A percentile compares a stretch with the other conserved stretches of the same genome.
These are phyloP conservation scores for Filobasidium wieringae DNA, from an alignment of 768 basidiomycete species.

Conservation along the genomic window DNA sequence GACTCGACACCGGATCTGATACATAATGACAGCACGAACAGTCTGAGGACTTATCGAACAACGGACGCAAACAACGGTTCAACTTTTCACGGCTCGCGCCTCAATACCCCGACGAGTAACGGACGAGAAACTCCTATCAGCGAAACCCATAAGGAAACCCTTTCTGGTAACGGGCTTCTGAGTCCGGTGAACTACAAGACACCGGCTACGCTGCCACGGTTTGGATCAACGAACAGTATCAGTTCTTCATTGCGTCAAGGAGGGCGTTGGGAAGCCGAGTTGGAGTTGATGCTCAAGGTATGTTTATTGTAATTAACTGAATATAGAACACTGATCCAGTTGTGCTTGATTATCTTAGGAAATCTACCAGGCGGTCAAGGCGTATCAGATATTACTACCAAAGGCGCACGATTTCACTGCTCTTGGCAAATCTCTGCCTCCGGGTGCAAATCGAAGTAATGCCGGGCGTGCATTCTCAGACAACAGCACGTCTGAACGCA, in stretches of 20 bases:
- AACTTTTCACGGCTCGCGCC: too few species aligned
- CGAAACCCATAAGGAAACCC: too few species aligned
- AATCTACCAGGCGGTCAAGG: conserved; percentile 85
- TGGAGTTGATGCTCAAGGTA: conserved; percentile 78
- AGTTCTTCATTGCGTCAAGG: too few species aligned
- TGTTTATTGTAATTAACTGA: conserved; percentile 10
- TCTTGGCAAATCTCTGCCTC: conserved; percentile 16
- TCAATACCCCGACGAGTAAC: too few species aligned
- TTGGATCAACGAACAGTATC: too few species aligned
- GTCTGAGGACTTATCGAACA: too few species aligned
- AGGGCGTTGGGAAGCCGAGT: conserved; percentile 66
- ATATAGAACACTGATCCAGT: background rate
- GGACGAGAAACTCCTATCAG: too few species aligned
- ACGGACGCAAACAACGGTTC: too few species aligned
- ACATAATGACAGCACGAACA: background rate
- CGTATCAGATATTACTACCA: conserved; percentile 79
- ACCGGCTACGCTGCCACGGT: too few species aligned
- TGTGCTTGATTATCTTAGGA: conserved; percentile 47
- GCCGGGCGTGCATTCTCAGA: conserved; percentile 45
- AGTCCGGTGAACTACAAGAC: too few species aligned
- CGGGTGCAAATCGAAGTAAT: too few species aligned
- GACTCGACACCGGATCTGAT: conserved; percentile 47
- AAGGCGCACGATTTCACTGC: conserved; percentile 8
- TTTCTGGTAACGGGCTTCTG: too few species aligned
- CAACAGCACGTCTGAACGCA: conserved; percentile 51